phyloP scores from a whole-genome alignment of 2,329 filamentous ascomycete species.

The Alternaria gansuensis region DNA sequence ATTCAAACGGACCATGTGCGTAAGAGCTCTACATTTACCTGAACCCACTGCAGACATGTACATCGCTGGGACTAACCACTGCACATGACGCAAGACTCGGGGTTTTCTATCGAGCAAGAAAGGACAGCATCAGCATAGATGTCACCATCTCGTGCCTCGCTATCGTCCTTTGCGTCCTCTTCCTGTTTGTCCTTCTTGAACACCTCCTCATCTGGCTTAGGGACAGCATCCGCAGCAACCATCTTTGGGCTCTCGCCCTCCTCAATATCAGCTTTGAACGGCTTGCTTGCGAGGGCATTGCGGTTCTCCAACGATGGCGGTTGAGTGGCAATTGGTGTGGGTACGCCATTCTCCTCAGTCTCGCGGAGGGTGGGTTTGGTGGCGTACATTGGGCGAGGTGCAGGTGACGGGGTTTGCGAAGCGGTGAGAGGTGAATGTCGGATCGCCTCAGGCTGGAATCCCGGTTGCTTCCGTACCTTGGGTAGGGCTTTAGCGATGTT shows the following conservation, averaged over 20 bases:
- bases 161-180: constrained; percentile 77
- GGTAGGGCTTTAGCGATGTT: constrained; percentile 71
- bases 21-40: constrained; percentile 17
- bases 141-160: constrained; percentile 80
- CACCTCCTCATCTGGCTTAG: constrained; percentile 69
- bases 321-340: constrained; percentile 74
- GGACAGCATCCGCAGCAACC: constrained; percentile 73
- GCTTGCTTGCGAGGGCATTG: constrained; percentile 67
- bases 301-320: constrained; percentile 62
- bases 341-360: constrained; percentile 64
- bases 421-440: constrained; percentile 34
- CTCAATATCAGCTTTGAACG: constrained; percentile 78
- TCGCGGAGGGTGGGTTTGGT: constrained; percentile 59
- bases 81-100: constrained; percentile 95
- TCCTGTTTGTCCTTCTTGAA: constrained; percentile 70
- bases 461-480: constrained; percentile 71
- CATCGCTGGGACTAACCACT: constrained; percentile 70
- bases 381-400: constrained; percentile 73
- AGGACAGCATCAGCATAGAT: constrained; percentile 95
- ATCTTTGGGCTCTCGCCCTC: constrained; percentile 83
- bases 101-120: constrained; percentile 96
- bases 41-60: not conserved
- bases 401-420: constrained; percentile 65
- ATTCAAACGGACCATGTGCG: constrained; percentile 16
- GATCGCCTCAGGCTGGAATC: constrained; percentile 31